Base-by-base conservation (phyloP, 306 rosid genomes). In the Rubus parviflorus region DNA sequence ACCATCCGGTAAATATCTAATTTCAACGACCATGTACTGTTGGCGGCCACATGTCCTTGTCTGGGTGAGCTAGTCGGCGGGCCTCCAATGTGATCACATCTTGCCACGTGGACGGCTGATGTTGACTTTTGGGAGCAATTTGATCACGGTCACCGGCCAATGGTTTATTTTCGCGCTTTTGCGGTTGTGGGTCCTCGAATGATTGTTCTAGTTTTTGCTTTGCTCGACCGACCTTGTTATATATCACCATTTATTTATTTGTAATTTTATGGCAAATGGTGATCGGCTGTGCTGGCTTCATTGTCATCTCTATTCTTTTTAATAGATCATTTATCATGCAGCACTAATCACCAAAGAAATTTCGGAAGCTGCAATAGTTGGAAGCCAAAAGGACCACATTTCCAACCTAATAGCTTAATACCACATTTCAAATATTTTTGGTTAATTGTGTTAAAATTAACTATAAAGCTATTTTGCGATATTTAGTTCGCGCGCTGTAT, bases 51-150 rank as follows among this genome's bases (percentile, higher is more conserved):
- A 70, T 74, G 86, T 86, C 76, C 43, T 22, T 77, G 75, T 78
- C 68, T 12, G n/a, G n/a, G 42, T 4, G 63, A 6, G 37, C 71
- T 38, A 60, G 9, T 37, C 40, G 69, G 67, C 82, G 84, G 83
- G 82, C 92, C 94, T 89, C 91, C 91, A 19, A 64, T 81, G 78
- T 41, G 69, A 68, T 89, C 69, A 7, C 7, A 62, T 81, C 48
- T 5, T 14, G 89, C 80, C 89, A 91, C 91, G 85, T 90, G 85
- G 35, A 82, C 84, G 89, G 86, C 46, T 45, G 82, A 80, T 76
- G 81, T 57, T 5, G 79, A 83, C 76, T 65, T 65, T 49, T 79
- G 68, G 77, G 74, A 22, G 57, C 23, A 63, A 53, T 61, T 64
- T 37, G 38, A 85, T 82, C 85, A 30, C 78, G 10, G 12, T 74